A percentile compares a stretch with the other conserved stretches of the same genome.
Conservation (phyloP, 257 asterid species). For the Solanum raphanifolium region DNA sequence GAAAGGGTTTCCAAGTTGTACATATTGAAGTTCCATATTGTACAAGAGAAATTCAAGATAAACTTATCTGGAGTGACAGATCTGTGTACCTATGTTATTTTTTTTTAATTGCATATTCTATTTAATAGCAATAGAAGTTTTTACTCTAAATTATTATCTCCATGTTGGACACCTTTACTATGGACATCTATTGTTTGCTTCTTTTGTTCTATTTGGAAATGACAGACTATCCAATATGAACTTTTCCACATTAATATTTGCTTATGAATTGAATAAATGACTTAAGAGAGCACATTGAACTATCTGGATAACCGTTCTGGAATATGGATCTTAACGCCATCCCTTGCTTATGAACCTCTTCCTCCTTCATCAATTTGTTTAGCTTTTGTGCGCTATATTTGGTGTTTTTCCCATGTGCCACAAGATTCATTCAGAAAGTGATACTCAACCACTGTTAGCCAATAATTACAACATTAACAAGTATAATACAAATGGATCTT, state of each 20-base stretch:
- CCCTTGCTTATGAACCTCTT: slow-evolving; percentile 11
- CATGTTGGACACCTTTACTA: no score
- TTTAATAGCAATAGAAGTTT: neutral
- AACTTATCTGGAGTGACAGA: neutral
- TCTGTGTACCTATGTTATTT: neutral
- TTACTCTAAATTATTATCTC: no score
- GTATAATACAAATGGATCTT: neutral
- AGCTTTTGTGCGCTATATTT: no score
- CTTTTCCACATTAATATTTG: neutral
- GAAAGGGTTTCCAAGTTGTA: neutral
- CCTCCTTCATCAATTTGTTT: neutral
- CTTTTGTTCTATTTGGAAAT: neutral
- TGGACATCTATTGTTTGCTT: neutral
- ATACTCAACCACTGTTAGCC: neutral
- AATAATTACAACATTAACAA: no score
- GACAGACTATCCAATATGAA: neutral
- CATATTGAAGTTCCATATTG: neutral
- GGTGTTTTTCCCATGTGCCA: no score
- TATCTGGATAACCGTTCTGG: slow-evolving; percentile 44
- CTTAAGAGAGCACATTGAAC: slow-evolving; percentile 43
- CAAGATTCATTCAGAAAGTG: neutral
- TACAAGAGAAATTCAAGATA: neutral
- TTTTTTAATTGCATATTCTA: no score
- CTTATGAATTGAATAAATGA: slow-evolving; percentile 17
- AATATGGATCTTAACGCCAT: slow-evolving; percentile 16